Evolutionary conservation across 306 rosid species (phyloP), one percentile per base, ranked within the genome.

Genomic region (Cicer arietinum): DNA sequence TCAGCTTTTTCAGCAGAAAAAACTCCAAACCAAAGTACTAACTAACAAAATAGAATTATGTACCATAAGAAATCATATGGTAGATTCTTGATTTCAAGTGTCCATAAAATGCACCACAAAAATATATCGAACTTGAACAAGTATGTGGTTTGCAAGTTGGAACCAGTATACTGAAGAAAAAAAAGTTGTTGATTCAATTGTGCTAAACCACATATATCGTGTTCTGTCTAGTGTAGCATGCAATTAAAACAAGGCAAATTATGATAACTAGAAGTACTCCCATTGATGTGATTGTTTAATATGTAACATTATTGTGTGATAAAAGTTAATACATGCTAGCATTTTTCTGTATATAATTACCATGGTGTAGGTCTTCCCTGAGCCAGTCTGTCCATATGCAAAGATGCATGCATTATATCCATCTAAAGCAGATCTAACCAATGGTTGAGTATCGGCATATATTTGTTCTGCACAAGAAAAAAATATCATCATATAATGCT

Each of bases 341-440:
- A 39, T 1, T 20, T 70, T 14, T 25, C 22, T 57, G 25, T 46
- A 44, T 7, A 42, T 8, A 59, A n/a, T 80, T 94, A 94, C 98
- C 98, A 94, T 94, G 11, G 98, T 94, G 79, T 90, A 94, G 8
- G 98, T 94, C 86, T 94, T 94, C 72, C 98, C 98, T 1, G 98
- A 94, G 80, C 98, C 98, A 30, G 98, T 94, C 76, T 94, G 98
- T 74, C 98, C 98, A 80, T 90, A 94, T 10, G 98, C 98, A 76
- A 94, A 94, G 81, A 94, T 94, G 86, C 98, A 94, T 39, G 81
- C 96, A 74, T 94, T 94, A 77, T 76, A 94, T 61, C 98, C 98
- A 77, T 94, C 98, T 62, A 94, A 78, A 79, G 77, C 96, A 0
- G 98, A 94, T 80, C 98, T 82, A 75, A 94, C 77, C 85, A 94